A percentile compares a stretch with the other conserved stretches of the same genome.
Evolutionary conservation across 805 yeast species (phyloP).

Genomic region (Cyberlindnera suaveolens): DNA sequence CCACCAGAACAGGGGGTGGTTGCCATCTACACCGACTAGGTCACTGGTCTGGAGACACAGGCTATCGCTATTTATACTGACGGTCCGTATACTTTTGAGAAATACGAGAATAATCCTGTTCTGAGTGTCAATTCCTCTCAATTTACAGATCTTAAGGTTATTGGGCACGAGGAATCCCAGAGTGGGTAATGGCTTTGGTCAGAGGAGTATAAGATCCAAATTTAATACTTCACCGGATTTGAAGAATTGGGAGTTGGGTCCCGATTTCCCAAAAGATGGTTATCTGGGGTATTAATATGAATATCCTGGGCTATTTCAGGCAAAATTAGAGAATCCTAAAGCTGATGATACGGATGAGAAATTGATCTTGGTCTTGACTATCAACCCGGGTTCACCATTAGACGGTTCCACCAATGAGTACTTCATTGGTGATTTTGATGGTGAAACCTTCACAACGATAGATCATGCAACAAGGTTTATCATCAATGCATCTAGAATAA

Average conservation of each 20-base stretch:
- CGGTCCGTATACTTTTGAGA: conserved; percentile 30
- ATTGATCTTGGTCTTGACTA: conserved; percentile 34
- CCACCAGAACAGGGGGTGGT: conserved; percentile 29
- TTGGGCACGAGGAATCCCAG: conserved; percentile 26
- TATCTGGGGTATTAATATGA: conserved; percentile 34
- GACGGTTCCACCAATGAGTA: conserved; percentile 37
- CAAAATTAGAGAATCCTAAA: conserved; percentile 3
- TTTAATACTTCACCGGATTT: conserved; percentile 25
- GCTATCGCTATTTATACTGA: conserved; percentile 30
- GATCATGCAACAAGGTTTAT: no score
- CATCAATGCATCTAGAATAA: no score
- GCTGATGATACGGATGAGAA: conserved; percentile 14
- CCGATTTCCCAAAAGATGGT: conserved; percentile 23
- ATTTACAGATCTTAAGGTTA: conserved; percentile 32
- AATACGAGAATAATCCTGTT: conserved; percentile 28
- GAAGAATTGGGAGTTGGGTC: conserved; percentile 24
- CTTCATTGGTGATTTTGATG: conserved; percentile 36
- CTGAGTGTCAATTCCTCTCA: conserved; percentile 25
- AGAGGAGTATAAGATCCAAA: conserved; percentile 23
- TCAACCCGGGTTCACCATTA: conserved; percentile 35
- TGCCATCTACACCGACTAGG: conserved; percentile 30
- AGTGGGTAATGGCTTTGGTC: conserved; percentile 28
- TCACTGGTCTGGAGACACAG: conserved; percentile 24
- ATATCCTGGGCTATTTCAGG: conserved; percentile 33
- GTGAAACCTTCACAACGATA: conserved; percentile 29